Percentiles rank a stretch among this genome's conserved stretches.
These are phyloP conservation scores for Parascedosporium putredinis DNA, from an alignment of 2,329 filamentous ascomycete species.

Conservation along the genomic window DNA sequence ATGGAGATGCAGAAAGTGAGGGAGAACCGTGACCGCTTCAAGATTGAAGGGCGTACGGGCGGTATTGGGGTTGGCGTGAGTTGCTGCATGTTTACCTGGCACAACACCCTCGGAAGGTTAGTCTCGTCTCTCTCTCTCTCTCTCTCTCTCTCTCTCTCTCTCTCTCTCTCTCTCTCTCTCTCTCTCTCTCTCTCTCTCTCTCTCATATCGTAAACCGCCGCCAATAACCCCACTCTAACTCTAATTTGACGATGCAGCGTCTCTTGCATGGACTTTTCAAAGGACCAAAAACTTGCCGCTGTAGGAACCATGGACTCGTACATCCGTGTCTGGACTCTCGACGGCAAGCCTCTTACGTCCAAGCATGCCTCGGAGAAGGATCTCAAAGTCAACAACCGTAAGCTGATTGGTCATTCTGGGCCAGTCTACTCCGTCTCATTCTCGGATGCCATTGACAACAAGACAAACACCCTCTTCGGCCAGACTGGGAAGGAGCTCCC, in stretches of 20 bases:
- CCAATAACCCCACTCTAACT: no score
- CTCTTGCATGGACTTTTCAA: slow-evolving; percentile 91
- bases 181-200: no score
- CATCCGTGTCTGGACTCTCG: slow-evolving; percentile 86
- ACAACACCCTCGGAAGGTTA: slow-evolving; percentile 87
- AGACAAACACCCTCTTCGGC: slow-evolving; percentile 38
- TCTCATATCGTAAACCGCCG: no score
- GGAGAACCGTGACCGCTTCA: slow-evolving; percentile 85
- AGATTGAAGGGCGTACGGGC: slow-evolving; percentile 73
- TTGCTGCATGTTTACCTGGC: slow-evolving; percentile 96
- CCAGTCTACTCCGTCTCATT: slow-evolving; percentile 87
- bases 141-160: no score
- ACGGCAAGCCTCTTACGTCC: slow-evolving; percentile 70
- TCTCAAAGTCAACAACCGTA: slow-evolving; percentile 49
- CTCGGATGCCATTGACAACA: slow-evolving; percentile 53
- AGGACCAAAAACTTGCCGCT: slow-evolving; percentile 78
- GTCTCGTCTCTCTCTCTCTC: slow-evolving; percentile 21
- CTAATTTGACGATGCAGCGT: no score
- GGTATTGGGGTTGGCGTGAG: slow-evolving; percentile 76
- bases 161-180: no score
- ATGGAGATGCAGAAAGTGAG: slow-evolving; percentile 92
- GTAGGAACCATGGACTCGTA: slow-evolving; percentile 90
- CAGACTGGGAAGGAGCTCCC: slow-evolving; percentile 31
- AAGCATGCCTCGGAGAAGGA: slow-evolving; percentile 49
- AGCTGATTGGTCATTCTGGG: slow-evolving; percentile 81